phyloP scores from a whole-genome alignment of 176 grass and related monocot genomes.

The Canna indica region DNA sequence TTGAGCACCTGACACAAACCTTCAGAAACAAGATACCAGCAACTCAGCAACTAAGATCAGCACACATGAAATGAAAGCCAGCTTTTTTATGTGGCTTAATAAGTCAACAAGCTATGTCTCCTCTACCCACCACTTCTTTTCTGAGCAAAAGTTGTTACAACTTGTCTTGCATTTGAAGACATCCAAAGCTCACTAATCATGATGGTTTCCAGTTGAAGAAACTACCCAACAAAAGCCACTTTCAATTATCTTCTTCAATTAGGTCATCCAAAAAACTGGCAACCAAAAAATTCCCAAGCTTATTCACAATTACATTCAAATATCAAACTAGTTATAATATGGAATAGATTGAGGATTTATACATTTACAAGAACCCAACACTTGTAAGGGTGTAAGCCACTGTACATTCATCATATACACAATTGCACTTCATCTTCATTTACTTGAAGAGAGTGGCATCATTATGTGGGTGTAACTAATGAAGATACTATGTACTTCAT shows the following conservation, averaged over 20 bases:
- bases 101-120: background rate
- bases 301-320: background rate
- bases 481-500: background rate
- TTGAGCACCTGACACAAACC: too few relatives aligned
- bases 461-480: background rate
- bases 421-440: slow-evolving; percentile 1
- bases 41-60: too few relatives aligned
- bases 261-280: background rate
- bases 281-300: background rate
- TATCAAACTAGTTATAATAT: background rate
- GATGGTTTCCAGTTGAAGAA: background rate
- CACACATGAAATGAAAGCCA: background rate
- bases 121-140: background rate
- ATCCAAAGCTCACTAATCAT: background rate
- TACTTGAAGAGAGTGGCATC: slow-evolving; percentile 4
- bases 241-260: background rate
- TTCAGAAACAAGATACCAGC: background rate
- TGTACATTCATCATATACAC: background rate
- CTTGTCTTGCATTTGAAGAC: background rate
- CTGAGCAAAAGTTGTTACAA: background rate
- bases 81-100: background rate
- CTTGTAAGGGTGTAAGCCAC: background rate
- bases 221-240: background rate
- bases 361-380: background rate
- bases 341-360: background rate